Percentiles rank a stretch among this genome's conserved stretches.
phyloP scores from a whole-genome alignment of 2,329 filamentous ascomycete species.

The Penicillium polonicum region DNA sequence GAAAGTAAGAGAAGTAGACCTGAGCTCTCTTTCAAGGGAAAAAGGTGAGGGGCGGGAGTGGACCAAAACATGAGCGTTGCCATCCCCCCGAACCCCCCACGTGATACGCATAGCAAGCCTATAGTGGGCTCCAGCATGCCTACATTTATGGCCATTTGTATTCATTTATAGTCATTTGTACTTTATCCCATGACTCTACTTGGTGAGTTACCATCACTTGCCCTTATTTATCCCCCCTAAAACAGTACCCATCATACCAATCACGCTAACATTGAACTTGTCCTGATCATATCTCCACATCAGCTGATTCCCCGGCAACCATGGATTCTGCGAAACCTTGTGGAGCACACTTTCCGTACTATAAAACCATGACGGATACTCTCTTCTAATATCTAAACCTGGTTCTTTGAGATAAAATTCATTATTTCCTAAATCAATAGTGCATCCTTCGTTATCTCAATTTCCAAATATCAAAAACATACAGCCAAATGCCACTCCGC shows the following conservation, averaged over 20 bases:
- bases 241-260: background rate
- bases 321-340: conserved; percentile 17
- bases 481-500: background rate
- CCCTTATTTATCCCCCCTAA: background rate
- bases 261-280: background rate
- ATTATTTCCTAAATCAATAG: background rate
- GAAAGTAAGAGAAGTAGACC: background rate
- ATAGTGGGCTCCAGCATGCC: background rate
- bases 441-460: background rate
- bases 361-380: too few relatives aligned
- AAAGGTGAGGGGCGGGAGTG: conserved; percentile 22
- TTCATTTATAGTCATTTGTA: background rate
- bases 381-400: background rate
- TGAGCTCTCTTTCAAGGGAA: conserved; percentile 13
- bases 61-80: conserved; percentile 23
- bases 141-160: conserved; percentile 4
- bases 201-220: background rate
- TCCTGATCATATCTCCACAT: conserved; percentile 15
- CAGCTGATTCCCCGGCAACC: conserved; percentile 19
- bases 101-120: conserved; percentile 20
- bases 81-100: conserved; percentile 18
- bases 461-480: background rate
- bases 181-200: background rate
- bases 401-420: background rate
- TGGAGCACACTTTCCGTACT: conserved; percentile 8